Base-by-base conservation (phyloP, 441 rosid species). In the Pelargonium citronellum region DNA sequence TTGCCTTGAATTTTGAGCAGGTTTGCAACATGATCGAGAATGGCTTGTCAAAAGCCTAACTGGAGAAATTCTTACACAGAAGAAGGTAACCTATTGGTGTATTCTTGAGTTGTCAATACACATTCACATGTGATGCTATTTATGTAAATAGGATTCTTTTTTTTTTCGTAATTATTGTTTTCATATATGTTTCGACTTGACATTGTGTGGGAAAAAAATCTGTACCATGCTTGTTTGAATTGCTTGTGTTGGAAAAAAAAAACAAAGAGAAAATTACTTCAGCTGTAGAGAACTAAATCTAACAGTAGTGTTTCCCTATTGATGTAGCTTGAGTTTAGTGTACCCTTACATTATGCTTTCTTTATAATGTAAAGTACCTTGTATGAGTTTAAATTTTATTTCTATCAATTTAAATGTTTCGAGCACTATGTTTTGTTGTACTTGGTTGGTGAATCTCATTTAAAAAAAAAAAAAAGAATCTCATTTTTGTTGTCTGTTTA, bases 61-160 rank as follows among this genome's bases (percentile, higher is more conserved):
- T 5, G 96, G 97, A 13, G 99, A 94, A 74, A 81, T 83, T 74
- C 90, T 94, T 75, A 89, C 96, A 4, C 97, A 85, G 78, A 91
- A 89, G 80, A 91, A 87, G 94, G 99, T 94, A 71, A 66, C 49
- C 68, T 71, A 39, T 24, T 68, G 60, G 16, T 77, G 63, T 67
- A 57, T 57, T 57, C 10, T 15, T 57, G 41, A 16, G 62, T 57
- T 19, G 62, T 55, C 22, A 16, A 55, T 55, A 16, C 19, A 19
- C 61, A 16, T 17, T 7, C 9, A 20, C 8, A 16, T 20, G 19
- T 7, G 10, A 16, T 55, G 19, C 22, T 34, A 34, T 34, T 34
- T 34, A 34, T 4, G 39, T 34, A 34, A 34, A 34, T 5, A 34
- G 39, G 39, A 34, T 34, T 34, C 39, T 6, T 34, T 3, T 34